These are phyloP conservation scores for Fomitopsis pulvina DNA, from an alignment of 768 basidiomycete genomes.

Conservation along the genomic window DNA sequence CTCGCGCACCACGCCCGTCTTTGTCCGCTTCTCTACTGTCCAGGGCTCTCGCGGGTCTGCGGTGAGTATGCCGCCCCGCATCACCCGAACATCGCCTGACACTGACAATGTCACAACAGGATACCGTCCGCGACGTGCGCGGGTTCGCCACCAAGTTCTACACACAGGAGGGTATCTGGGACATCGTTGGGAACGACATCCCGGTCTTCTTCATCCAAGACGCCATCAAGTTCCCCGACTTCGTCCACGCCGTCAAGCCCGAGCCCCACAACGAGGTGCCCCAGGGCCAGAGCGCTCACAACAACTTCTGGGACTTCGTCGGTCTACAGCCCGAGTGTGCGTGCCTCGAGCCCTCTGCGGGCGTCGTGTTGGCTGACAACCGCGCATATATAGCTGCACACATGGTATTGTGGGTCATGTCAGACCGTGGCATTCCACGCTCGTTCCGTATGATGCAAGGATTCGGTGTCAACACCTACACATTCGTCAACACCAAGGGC, in stretches of 20 bases:
- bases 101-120: constrained; percentile 25
- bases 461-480: constrained; percentile 83
- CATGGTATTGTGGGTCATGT: constrained; percentile 82
- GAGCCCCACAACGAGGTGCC: constrained; percentile 82
- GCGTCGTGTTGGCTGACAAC: constrained; percentile 3
- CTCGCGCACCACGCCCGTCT: constrained; percentile 65
- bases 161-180: constrained; percentile 82
- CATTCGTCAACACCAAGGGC: constrained; percentile 58
- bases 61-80: constrained; percentile 32
- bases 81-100: background rate
- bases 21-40: constrained; percentile 84
- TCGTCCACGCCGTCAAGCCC: constrained; percentile 81
- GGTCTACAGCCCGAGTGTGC: constrained; percentile 61
- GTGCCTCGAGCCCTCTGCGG: constrained; percentile 2
- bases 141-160: constrained; percentile 85
- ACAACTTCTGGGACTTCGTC: constrained; percentile 87
- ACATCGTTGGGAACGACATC: constrained; percentile 79
- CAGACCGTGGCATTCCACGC: constrained; percentile 79
- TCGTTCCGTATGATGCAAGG: constrained; percentile 89
- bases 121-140: constrained; percentile 78
- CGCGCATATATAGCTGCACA: constrained; percentile 40
- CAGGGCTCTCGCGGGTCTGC: constrained; percentile 78
- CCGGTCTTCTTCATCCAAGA: constrained; percentile 82
- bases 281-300: constrained; percentile 63
- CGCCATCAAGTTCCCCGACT: constrained; percentile 79